Base-by-base conservation (phyloP, 2,329 filamentous ascomycete genomes). In the Colletotrichum sidae region DNA sequence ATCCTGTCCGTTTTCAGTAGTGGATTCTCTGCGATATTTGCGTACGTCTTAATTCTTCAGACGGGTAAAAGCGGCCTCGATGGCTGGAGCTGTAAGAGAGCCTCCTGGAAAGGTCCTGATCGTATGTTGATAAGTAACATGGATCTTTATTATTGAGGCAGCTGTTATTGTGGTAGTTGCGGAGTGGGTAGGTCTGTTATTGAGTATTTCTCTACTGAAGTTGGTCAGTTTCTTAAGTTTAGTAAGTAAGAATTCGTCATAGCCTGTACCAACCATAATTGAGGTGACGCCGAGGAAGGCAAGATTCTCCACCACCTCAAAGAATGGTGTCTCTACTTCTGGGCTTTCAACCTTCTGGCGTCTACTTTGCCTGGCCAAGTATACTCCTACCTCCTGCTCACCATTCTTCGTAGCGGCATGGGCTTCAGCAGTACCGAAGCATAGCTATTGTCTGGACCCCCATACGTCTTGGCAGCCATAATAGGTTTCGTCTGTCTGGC, bases 291-390 rank as follows among this genome's bases (percentile, higher is more conserved):
- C 6, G 70, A 70, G 35, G 71, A 71, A 45, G 74, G 75, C 8
- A 69, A 69, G 13, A 70, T 74, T 12, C 12, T 77, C 11, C 44
- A 68, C 3, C 72, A 74, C 58, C 69, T 77, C 35, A 71, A 69
- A 38, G 75, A 78, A 65, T 77, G 76, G 75, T 75, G 76, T 57
- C 55, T 77, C 2, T 73, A 77, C 68, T 69, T 76, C 60, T 76
- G 72, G 72, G 74, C 72, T 13, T 75, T 74, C 65, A 75, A 72
- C 60, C 69, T 74, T 67, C 67, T 76, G 72, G 72, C 71, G 44
- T 73, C 70, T 57, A 75, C 70, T 37, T 69, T 70, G 51, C 72
- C 74, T 0, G 71, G 71, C 6, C 78, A 78, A 60, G 72, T 74
- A 1, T 77, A 74, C 64, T 70, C 69, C 45, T 77, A 78, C 60